Evolutionary conservation across 352 stramenopile species (phyloP).

Genomic region (Phytophthora nicotianae): DNA sequence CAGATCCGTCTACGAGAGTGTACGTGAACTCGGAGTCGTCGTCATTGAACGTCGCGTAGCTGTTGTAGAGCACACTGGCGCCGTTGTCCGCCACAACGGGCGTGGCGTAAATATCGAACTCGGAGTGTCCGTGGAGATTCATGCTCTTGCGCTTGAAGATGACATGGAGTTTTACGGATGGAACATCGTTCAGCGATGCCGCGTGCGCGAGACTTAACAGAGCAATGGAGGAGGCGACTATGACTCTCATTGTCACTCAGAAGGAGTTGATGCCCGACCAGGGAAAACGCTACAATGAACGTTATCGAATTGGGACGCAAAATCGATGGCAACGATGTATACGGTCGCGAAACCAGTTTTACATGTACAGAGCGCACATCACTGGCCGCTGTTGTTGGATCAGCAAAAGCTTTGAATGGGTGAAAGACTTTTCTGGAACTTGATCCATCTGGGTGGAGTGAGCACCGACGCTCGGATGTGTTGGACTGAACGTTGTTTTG

Average conservation of each 20-base stretch:
- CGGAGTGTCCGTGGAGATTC: constrained; percentile 34
- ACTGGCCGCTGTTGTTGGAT: neutral
- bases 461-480: too few species aligned
- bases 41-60: constrained; percentile 17
- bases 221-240: neutral
- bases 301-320: neutral
- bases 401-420: neutral
- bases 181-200: neutral
- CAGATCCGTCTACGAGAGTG: constrained; percentile 29
- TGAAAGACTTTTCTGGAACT: too few species aligned
- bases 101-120: constrained; percentile 42
- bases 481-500: too few species aligned
- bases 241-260: neutral
- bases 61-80: constrained; percentile 35
- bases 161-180: constrained; percentile 40
- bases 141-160: constrained; percentile 36
- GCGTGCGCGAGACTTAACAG: neutral
- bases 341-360: neutral
- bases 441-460: too few species aligned
- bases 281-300: neutral
- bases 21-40: constrained; percentile 3
- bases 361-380: neutral
- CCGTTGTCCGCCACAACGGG: constrained; percentile 22
- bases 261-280: neutral
- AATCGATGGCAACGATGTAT: neutral